Evolutionary conservation across 257 asterid genomes (phyloP).

Genomic region (Euphrasia confusa): DNA sequence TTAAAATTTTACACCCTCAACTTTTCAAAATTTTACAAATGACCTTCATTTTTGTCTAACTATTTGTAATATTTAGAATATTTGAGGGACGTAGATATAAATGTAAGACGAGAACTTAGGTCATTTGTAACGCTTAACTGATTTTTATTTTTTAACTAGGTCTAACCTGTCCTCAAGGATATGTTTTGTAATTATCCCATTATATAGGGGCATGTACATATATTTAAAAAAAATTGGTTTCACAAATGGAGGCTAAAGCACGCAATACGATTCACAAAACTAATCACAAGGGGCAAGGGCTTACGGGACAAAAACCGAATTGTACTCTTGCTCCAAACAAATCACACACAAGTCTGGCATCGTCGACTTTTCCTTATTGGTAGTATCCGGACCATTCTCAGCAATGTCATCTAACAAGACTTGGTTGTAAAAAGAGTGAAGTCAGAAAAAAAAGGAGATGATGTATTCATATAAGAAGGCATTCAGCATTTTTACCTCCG

Average conservation of each 20-base stretch:
- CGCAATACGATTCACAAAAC: not conserved
- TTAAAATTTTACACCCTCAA: not conserved
- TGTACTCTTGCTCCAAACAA: slow-evolving; percentile 93
- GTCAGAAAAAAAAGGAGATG: not conserved
- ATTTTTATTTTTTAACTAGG: too few relatives aligned
- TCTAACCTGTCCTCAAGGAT: not conserved
- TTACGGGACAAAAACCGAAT: slow-evolving; percentile 95
- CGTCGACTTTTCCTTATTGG: slow-evolving; percentile 39
- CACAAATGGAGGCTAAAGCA: not conserved
- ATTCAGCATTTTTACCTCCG: slow-evolving; percentile 32
- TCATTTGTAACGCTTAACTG: not conserved
- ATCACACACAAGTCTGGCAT: slow-evolving; percentile 91
- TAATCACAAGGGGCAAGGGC: slow-evolving; percentile 30
- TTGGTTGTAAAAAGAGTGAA: slow-evolving; percentile 13
- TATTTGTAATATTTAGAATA: not conserved
- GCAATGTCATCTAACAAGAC: slow-evolving; percentile 31
- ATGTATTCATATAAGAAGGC: slow-evolving; percentile 7
- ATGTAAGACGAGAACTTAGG: not conserved
- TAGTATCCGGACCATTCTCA: slow-evolving; percentile 52
- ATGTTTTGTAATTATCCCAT: not conserved
- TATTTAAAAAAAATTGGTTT: not conserved
- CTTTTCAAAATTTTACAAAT: not conserved
- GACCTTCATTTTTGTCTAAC: not conserved
- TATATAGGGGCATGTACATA: not conserved
- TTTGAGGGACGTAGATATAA: not conserved